Base-by-base conservation (phyloP, 805 yeast genomes). In the Candida broadrunensis region DNA sequence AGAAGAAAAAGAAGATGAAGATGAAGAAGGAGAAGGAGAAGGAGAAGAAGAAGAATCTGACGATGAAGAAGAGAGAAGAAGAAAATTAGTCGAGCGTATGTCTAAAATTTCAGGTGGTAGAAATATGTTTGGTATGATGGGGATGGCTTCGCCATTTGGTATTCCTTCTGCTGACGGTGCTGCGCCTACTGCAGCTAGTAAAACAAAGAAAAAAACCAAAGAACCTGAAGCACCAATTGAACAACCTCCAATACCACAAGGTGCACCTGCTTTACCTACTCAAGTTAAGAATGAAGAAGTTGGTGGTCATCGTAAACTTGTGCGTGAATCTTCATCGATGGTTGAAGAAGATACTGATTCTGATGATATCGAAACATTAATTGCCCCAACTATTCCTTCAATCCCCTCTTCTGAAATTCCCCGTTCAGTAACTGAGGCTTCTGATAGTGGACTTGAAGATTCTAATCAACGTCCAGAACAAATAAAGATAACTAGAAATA, bases 91-190 rank as follows among this genome's bases (percentile, higher is more conserved):
- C 16, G 97, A 86, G 48, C 78, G 97, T 45, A 91, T 91, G 97
- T 98, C 99, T n/a, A 87, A 83, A 52, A 75, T 91, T 15, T 85
- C 97, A 0, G 95, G 96, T 16, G 89, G 89, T 4, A 75, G 85
- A 65, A 83, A 86, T 43, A 78, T 85, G 81, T 75, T 81, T 62
- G 90, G 89, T 33, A 78, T 78, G 83, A 74, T 78, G 80, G 82
- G 82, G 2, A 67, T 68, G 70, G 52, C 75, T 45, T 56, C 69
- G 15, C 68, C 66, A 5, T 70, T 60, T 43, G 72, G 74, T 1
- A 45, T 42, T 37, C 38, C 43, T 13, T 45, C 50, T 2, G 30
- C 54, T 16, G 45, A 39, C 5, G 23, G 43, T 23, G 16, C 38
- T 15, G 37, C 45, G 17, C 24, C 38, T 15, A 12, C 5, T 5